phyloP scores from a whole-genome alignment of 495 filamentous ascomycete species.

The Durotheca rogersii region DNA sequence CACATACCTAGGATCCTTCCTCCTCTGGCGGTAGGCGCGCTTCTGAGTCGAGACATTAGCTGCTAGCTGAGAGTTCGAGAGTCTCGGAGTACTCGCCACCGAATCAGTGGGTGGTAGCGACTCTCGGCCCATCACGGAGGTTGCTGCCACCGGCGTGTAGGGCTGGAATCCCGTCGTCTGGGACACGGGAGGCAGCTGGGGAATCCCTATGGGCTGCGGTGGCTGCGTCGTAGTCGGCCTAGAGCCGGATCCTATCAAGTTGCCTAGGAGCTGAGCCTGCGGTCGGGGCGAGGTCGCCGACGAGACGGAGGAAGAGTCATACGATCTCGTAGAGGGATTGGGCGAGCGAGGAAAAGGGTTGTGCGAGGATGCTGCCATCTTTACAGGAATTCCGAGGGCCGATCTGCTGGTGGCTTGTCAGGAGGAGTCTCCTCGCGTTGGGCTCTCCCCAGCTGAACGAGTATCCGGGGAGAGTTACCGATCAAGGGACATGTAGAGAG shows the following conservation, averaged over 20 bases:
- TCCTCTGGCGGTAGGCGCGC: constrained; percentile 86
- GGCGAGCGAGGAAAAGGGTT: constrained; percentile 56
- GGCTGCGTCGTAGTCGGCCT: constrained; percentile 40
- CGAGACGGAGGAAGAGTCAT: constrained; percentile 57
- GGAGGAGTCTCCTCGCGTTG: constrained; percentile 38
- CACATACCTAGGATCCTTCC: constrained; percentile 74
- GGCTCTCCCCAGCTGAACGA: constrained; percentile 42
- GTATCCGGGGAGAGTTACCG: constrained; percentile 42
- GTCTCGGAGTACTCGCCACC: constrained; percentile 51
- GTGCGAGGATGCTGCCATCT: constrained; percentile 56
- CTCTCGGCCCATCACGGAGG: constrained; percentile 54
- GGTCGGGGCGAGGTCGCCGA: constrained; percentile 56
- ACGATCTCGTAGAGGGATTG: constrained; percentile 53
- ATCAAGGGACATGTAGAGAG: constrained; percentile 50
- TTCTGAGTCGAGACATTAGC: constrained; percentile 68
- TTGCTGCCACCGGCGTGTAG: constrained; percentile 49
- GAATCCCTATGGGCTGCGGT: constrained; percentile 49
- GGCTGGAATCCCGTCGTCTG: constrained; percentile 44
- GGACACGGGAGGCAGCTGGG: constrained; percentile 41
- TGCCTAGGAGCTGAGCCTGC: constrained; percentile 46
- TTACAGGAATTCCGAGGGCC: constrained; percentile 35
- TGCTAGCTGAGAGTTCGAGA: constrained; percentile 44
- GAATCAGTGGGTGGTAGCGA: constrained; percentile 55
- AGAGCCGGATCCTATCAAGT: constrained; percentile 45
- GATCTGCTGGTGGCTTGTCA: constrained; percentile 36